phyloP scores from a whole-genome alignment of 371 early-diverging fungal species.

The Funneliformis caledonium region DNA sequence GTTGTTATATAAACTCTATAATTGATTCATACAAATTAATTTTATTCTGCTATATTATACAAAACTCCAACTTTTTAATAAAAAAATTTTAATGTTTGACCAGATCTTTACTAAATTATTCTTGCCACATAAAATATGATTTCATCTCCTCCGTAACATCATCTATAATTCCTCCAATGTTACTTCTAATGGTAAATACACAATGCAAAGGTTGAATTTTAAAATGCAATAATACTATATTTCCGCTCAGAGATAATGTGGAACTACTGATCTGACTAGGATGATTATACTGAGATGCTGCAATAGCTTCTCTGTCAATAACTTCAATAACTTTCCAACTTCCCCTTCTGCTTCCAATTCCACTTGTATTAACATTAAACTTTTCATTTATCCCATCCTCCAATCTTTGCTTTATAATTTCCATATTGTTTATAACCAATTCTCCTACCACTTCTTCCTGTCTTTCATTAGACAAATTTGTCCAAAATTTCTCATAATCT shows the following conservation, averaged over 20 bases:
- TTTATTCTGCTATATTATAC: too few species aligned
- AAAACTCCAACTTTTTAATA: too few species aligned
- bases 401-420: slow-evolving; percentile 9
- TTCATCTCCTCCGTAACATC: not conserved
- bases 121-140: not conserved
- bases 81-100: too few species aligned
- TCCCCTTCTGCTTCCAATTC: not conserved
- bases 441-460: not conserved
- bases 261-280: not conserved
- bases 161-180: slow-evolving; percentile 1
- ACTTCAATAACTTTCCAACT: not conserved
- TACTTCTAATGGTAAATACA: not conserved
- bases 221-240: slow-evolving; percentile 3
- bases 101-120: not conserved
- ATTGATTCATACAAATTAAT: too few species aligned
- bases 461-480: slow-evolving; percentile 5
- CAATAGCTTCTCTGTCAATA: slow-evolving; percentile 8
- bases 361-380: not conserved
- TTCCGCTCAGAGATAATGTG: not conserved
- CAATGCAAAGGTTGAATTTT: not conserved
- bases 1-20: too few species aligned
- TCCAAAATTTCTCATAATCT: slow-evolving; percentile 20
- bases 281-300: not conserved
- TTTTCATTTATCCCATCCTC: slow-evolving; percentile 12
- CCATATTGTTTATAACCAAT: slow-evolving; percentile 5